Conservation (phyloP, 345 rosid genomes). For the Melaleuca alternifolia region DNA sequence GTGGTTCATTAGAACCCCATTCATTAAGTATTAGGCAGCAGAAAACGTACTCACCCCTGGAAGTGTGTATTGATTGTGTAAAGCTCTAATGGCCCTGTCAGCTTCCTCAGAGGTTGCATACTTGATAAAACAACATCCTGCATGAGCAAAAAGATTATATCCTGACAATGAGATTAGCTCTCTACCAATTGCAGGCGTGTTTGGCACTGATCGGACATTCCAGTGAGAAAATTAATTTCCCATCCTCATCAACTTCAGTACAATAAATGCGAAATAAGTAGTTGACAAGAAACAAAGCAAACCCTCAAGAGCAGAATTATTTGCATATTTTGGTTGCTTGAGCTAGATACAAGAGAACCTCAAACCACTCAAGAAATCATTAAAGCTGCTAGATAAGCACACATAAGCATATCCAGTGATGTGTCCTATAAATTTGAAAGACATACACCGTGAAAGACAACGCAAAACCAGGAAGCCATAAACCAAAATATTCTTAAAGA, state of each 20-base stretch:
- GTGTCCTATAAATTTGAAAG: background rate
- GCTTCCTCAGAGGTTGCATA: conserved; percentile 90
- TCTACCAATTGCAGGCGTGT: background rate
- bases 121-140: conserved; percentile 99
- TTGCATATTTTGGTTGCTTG: background rate
- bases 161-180: conserved; percentile 10
- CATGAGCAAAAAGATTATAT: conserved; percentile 31
- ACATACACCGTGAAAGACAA: background rate
- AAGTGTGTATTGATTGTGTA: conserved; percentile 83
- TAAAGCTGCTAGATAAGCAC: background rate
- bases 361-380: background rate
- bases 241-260: background rate
- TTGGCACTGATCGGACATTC: background rate
- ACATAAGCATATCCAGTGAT: background rate
- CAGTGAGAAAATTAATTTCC: background rate
- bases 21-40: background rate
- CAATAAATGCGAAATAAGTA: background rate
- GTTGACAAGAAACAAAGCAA: background rate
- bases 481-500: background rate
- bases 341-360: background rate
- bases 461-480: background rate
- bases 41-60: conserved; percentile 66
- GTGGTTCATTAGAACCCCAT: background rate
- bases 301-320: background rate
- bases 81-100: conserved; percentile 90